These are phyloP conservation scores for Periconia macrospinosa DNA, from an alignment of 2,329 filamentous ascomycete genomes.

Conservation along the genomic window DNA sequence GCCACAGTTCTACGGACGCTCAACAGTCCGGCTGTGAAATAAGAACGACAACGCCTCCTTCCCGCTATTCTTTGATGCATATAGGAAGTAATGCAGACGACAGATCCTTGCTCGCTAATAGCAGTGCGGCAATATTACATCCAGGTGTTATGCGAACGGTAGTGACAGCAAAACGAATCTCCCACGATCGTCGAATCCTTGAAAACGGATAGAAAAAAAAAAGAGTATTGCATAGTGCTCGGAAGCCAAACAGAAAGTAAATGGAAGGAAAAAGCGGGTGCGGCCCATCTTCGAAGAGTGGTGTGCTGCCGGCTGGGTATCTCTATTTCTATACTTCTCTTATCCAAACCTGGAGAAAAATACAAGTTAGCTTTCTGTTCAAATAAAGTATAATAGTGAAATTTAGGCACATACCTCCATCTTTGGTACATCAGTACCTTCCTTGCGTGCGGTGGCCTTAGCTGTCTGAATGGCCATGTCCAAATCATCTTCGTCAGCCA, in stretches of 20 bases:
- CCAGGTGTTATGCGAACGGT: constrained; percentile 8
- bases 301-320: constrained; percentile 38
- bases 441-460: constrained; percentile 69
- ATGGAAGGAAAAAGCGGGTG: constrained; percentile 12
- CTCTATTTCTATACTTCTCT: constrained; percentile 46
- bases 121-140: constrained; percentile 30
- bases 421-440: constrained; percentile 82
- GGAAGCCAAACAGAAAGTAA: not conserved
- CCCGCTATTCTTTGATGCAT: not conserved
- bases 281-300: constrained; percentile 21
- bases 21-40: constrained; percentile 44
- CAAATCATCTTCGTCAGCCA: constrained; percentile 94
- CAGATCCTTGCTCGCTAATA: constrained; percentile 30
- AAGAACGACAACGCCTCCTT: constrained; percentile 9
- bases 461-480: constrained; percentile 80
- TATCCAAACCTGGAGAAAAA: constrained; percentile 47
- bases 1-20: constrained; percentile 21
- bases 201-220: no score
- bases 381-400: no score
- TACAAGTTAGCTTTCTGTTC: constrained; percentile 14
- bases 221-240: not conserved
- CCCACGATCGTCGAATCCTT: not conserved
- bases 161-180: not conserved
- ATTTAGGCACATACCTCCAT: constrained; percentile 80
- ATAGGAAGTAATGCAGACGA: not conserved